Evolutionary conservation across 2,329 filamentous ascomycete species (phyloP).

Genomic region (Clonostachys chloroleuca): DNA sequence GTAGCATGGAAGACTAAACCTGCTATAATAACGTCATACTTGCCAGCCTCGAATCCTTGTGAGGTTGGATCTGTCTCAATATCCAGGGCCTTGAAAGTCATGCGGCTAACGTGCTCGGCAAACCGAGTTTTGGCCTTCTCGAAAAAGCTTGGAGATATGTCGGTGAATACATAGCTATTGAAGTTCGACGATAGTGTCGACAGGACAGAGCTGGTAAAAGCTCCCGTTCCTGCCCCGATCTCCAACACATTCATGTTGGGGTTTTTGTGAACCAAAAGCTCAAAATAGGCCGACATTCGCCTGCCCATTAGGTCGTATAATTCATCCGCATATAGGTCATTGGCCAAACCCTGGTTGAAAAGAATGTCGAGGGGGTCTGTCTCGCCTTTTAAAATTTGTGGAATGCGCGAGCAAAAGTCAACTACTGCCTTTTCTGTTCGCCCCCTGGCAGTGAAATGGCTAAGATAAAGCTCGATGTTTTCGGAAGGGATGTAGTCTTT

Average conservation of each 20-base stretch:
- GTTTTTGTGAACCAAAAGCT: not conserved
- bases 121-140: conserved; percentile 9
- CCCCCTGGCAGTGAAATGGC: not conserved
- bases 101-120: not conserved
- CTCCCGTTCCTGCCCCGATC: conserved; percentile 36
- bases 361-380: not conserved
- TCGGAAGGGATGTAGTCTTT: too few relatives aligned
- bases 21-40: conserved; percentile 23
- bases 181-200: conserved; percentile 14
- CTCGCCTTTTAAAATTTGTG: not conserved
- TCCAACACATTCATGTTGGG: conserved; percentile 17
- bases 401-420: not conserved
- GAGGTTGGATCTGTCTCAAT: conserved; percentile 4
- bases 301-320: too few relatives aligned
- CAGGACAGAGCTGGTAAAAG: conserved; percentile 26
- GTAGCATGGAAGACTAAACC: conserved; percentile 14
- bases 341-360: not conserved
- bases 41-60: conserved; percentile 4
- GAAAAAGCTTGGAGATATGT: conserved; percentile 25
- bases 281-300: not conserved
- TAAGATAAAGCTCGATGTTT: not conserved
- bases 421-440: not conserved
- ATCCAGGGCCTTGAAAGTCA: conserved; percentile 12
- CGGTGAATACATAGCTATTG: conserved; percentile 25
- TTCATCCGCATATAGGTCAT: not conserved